Evolutionary conservation across 371 early-diverging fungal genomes (phyloP), one percentile per base, ranked within the genome.

Genomic region (Choanephora cucurbitarum): DNA sequence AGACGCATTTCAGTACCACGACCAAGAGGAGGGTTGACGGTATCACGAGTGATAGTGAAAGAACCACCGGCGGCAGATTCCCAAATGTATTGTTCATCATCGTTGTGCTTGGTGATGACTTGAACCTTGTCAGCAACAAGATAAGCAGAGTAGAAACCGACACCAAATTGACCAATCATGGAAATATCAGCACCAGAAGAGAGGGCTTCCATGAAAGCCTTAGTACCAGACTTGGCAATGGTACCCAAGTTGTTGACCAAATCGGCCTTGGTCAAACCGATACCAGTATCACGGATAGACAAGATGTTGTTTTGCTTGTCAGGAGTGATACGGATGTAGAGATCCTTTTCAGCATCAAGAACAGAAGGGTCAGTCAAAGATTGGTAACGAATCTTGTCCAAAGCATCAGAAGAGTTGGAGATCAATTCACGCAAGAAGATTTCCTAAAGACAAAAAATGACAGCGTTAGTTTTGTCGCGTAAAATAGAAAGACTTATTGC

Each of bases 141-240:
- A 72, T 85, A 90, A 55, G 86, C 83, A 62, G 77, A 90, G 81
- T 95, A 95, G 79, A 94, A 94, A 56, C 94, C 94, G 42, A 95
- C 90, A 82, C 96, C 96, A 70, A 96, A 96, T 77, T 94, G 94
- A 64, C 95, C 96, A 77, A 94, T 94, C 73, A 92, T 72, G 67
- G 79, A 78, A 28, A 78, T 78, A 55, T 78, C 71, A 47, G 79
- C 79, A 63, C 79, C 75, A 18, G 79, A 70, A 31, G 75, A 72
- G 21, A 77, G 64, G 18, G 75, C 70, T 59, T 77, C 77, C 77
- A 77, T 77, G 64, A 77, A 77, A 40, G 68, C 67, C 62, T 77
- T 79, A 34, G 89, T 83, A 47, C 84, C 84, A 34, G 84, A 84
- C 67, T 90, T 89, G 63, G 96, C 94, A 60, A 95, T 91, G 24